Evolutionary conservation across 495 filamentous ascomycete genomes (phyloP).

Genomic region (Pseudoneurospora amorphoporcata): DNA sequence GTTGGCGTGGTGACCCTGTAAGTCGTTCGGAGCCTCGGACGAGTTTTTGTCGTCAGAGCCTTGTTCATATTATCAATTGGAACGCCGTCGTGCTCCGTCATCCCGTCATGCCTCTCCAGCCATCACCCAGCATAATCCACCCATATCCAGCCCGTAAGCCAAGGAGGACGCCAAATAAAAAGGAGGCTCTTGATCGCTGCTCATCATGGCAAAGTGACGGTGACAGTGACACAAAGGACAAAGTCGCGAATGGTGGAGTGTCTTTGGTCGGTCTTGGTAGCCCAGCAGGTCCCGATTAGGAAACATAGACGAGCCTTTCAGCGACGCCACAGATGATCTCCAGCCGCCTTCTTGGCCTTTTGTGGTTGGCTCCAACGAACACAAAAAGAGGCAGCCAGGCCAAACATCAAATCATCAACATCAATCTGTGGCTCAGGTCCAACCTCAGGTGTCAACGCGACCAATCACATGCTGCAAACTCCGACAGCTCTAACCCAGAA

Average conservation of each 20-base stretch:
- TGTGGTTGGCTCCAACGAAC: neutral
- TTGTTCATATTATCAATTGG: neutral
- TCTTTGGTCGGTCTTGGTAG: slow-evolving; percentile 3
- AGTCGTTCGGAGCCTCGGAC: neutral
- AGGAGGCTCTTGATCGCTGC: neutral
- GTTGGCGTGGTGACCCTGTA: neutral
- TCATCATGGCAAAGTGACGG: neutral
- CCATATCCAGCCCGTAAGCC: neutral
- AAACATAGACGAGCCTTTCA: slow-evolving; percentile 22
- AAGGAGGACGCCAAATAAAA: neutral
- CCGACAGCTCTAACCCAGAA: neutral
- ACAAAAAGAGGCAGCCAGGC: neutral
- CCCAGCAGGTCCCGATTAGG: slow-evolving; percentile 13
- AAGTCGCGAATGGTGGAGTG: neutral
- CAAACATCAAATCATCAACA: neutral
- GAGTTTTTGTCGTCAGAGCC: neutral
- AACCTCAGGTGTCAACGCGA: neutral
- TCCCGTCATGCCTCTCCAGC: neutral
- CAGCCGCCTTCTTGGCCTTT: slow-evolving; percentile 1
- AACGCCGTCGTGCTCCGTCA: neutral
- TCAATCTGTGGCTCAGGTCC: neutral
- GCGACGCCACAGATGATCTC: slow-evolving; percentile 15
- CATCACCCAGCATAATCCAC: neutral
- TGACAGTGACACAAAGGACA: neutral
- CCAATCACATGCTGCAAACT: neutral